Percentiles rank a stretch among this genome's conserved stretches.
These are phyloP conservation scores for Cryptosporidium ryanae DNA, from an alignment of 169 alveolate species.

Conservation along the genomic window DNA sequence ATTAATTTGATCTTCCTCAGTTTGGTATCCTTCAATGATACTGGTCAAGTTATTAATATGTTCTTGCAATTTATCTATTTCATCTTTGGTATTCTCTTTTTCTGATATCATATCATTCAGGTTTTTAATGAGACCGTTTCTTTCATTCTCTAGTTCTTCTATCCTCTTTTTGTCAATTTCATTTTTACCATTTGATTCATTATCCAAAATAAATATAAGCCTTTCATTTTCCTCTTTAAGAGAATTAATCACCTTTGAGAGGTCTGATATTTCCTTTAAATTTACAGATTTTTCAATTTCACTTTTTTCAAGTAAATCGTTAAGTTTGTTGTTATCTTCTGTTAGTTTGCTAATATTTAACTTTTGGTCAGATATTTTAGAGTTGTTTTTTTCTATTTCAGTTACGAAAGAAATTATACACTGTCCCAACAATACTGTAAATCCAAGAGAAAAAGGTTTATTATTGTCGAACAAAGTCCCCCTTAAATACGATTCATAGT, in stretches of 20 bases:
- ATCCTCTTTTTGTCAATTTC: conserved; percentile 17
- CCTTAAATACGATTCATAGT: conserved; percentile 25
- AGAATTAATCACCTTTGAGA: conserved; percentile 2
- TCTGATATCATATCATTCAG: conserved; percentile 33
- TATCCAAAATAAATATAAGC: conserved; percentile 2
- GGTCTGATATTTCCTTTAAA: not conserved
- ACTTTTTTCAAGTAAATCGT: not conserved
- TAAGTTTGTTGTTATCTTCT: not conserved
- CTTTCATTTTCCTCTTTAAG: conserved; percentile 15
- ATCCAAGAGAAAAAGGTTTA: conserved; percentile 47
- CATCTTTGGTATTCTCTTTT: conserved; percentile 19
- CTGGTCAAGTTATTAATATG: conserved; percentile 54
- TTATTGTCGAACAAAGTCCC: conserved; percentile 4
- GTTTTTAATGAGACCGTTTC: conserved; percentile 8
- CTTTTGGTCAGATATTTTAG: not conserved
- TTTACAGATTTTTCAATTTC: conserved; percentile 19
- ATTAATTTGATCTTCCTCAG: conserved; percentile 69
- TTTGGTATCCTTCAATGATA: conserved; percentile 64
- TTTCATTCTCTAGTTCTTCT: conserved; percentile 25
- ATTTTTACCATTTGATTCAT: conserved; percentile 4
- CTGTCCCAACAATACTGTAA: conserved; percentile 60
- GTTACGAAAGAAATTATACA: conserved; percentile 23
- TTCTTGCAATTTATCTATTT: conserved; percentile 24
- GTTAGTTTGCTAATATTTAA: conserved; percentile 14
- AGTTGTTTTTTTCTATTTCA: not conserved